phyloP scores from a whole-genome alignment of 2,329 filamentous ascomycete genomes.

The Penicillium sp. region DNA sequence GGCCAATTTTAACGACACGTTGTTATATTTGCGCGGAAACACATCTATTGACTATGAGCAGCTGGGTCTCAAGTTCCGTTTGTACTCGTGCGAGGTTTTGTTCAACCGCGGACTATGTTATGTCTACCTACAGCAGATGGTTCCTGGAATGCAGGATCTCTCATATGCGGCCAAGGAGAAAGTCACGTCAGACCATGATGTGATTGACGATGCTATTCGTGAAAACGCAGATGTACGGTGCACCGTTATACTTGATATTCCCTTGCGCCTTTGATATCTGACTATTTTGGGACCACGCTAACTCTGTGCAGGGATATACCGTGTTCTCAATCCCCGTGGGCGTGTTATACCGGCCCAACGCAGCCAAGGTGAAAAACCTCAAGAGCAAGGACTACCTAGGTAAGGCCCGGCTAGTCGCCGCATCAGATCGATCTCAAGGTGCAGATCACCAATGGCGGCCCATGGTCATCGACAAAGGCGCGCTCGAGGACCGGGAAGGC shows the following conservation, averaged over 20 bases:
- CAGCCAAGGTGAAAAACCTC: conserved; percentile 96
- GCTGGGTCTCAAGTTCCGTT: conserved; percentile 89
- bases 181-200: conserved; percentile 92
- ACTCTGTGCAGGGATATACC: conserved; percentile 75
- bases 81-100: conserved; percentile 95
- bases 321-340: conserved; percentile 98
- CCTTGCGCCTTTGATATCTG: neutral
- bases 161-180: conserved; percentile 92
- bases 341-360: conserved; percentile 91
- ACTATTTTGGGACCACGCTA: neutral
- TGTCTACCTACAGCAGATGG: conserved; percentile 91
- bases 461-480: conserved; percentile 64
- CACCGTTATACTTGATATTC: neutral
- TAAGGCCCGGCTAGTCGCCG: conserved; percentile 90
- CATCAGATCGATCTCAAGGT: conserved; percentile 70
- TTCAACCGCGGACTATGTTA: conserved; percentile 98
- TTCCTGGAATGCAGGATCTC: conserved; percentile 88
- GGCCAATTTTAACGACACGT: conserved; percentile 97
- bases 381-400: conserved; percentile 98
- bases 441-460: conserved; percentile 78
- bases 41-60: conserved; percentile 98
- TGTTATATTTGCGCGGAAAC: conserved; percentile 92
- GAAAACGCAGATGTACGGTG: conserved; percentile 81
- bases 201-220: conserved; percentile 94
- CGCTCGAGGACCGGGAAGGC: conserved; percentile 77